Evolutionary conservation across 2,329 filamentous ascomycete genomes (phyloP).

Genomic region (Akanthomyces lecanii): DNA sequence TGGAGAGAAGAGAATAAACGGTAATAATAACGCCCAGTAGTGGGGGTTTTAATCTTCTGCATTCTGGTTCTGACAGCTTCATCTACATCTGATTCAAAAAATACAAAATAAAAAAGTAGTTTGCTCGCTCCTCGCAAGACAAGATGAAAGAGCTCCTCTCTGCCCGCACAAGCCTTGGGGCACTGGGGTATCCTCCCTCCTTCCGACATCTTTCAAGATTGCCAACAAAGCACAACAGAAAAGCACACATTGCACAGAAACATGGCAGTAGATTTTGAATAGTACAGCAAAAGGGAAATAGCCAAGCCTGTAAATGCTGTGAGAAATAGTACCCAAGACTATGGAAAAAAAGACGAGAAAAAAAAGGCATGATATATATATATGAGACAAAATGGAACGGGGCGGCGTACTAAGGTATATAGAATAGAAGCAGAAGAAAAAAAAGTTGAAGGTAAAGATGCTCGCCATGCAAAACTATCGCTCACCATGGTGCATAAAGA

Average conservation of each 20-base stretch:
- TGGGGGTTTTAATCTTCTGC: not conserved
- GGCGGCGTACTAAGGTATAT: not conserved
- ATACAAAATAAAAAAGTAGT: not conserved
- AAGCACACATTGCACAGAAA: not conserved
- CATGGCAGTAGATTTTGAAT: not conserved
- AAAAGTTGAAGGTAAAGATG: not conserved
- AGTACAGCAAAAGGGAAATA: conserved; percentile 6
- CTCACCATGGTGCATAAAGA: conserved; percentile 6
- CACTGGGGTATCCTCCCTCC: conserved; percentile 3
- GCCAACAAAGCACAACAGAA: not conserved
- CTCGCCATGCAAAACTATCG: conserved; percentile 10
- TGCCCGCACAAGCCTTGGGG: conserved; percentile 8
- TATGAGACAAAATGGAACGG: not conserved
- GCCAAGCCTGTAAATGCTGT: conserved; percentile 7
- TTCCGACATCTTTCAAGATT: not conserved
- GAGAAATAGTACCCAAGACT: not conserved
- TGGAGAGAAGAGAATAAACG: no score
- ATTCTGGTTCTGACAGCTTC: conserved; percentile 5
- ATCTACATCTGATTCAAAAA: not conserved
- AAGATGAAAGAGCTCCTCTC: not conserved
- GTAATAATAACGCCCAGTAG: not conserved
- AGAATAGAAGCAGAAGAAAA: not conserved
- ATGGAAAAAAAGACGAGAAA: not conserved
- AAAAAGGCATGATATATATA: not conserved
- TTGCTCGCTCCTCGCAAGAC: not conserved